phyloP scores from a whole-genome alignment of 2,329 filamentous ascomycete genomes.

The Colletotrichum truncatum region DNA sequence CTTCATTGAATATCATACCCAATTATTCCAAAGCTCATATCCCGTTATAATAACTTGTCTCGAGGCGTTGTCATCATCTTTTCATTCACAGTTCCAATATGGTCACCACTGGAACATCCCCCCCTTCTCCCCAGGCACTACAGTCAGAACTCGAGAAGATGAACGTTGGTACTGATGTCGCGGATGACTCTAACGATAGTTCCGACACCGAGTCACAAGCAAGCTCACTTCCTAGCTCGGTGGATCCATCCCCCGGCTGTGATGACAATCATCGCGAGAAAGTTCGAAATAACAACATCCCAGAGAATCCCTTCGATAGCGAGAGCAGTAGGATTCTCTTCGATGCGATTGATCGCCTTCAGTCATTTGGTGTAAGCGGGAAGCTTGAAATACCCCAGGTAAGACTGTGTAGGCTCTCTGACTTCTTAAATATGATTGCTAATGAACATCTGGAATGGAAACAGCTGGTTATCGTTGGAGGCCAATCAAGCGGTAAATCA shows the following conservation, averaged over 20 bases:
- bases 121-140: no score
- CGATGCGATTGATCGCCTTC: constrained; percentile 46
- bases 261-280: background rate
- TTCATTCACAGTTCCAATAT: no score
- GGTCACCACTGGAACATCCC: no score
- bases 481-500: constrained; percentile 48
- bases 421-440: background rate
- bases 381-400: constrained; percentile 46
- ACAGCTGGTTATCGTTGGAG: constrained; percentile 47
- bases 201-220: background rate
- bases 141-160: no score
- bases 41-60: no score
- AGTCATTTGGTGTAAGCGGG: constrained; percentile 39
- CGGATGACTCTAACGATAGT: background rate
- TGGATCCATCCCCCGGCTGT: background rate
- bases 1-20: no score
- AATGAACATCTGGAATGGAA: background rate
- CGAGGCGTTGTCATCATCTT: no score
- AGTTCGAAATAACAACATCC: background rate
- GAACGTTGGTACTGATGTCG: no score
- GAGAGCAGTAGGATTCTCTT: constrained; percentile 45
- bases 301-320: constrained; percentile 44
- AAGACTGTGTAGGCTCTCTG: constrained; percentile 7
- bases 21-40: no score
- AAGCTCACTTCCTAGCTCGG: background rate